Evolutionary conservation across 208 protist species (phyloP).

Genomic region (Acanthamoeba healyi): DNA sequence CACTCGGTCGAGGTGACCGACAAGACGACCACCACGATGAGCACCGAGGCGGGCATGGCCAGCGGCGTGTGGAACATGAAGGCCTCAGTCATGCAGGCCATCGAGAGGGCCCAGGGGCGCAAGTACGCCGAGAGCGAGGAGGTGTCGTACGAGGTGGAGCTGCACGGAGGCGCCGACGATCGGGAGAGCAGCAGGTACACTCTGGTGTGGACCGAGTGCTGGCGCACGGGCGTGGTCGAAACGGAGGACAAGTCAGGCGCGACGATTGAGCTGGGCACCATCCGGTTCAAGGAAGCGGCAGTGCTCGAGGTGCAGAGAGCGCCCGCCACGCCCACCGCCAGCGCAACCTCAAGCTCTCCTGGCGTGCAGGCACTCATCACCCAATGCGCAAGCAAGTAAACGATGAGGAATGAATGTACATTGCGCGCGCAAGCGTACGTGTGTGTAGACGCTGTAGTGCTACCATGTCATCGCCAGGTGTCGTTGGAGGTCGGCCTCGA

Average conservation of each 20-base stretch:
- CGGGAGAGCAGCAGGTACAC: background rate
- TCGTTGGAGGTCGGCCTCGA: constrained; percentile 50
- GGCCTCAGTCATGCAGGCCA: too few relatives aligned
- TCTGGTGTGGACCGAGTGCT: background rate
- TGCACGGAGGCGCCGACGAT: background rate
- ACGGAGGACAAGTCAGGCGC: background rate
- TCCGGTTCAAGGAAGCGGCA: background rate
- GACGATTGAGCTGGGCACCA: background rate
- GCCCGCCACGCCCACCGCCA: too few relatives aligned
- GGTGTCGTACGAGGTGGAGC: background rate
- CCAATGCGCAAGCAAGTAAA: too few relatives aligned
- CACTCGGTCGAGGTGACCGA: background rate
- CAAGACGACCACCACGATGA: background rate
- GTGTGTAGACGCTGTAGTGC: too few relatives aligned
- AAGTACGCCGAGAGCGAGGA: too few relatives aligned
- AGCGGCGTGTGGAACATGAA: background rate
- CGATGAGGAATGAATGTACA: too few relatives aligned
- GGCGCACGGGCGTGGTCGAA: too few relatives aligned
- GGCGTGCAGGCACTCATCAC: too few relatives aligned
- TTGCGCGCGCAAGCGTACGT: too few relatives aligned
- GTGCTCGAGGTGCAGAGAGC: background rate
- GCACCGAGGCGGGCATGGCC: background rate
- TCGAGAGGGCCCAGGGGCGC: too few relatives aligned
- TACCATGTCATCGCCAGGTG: constrained; percentile 58
- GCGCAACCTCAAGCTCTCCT: too few relatives aligned